A percentile compares a stretch with the other conserved stretches of the same genome.
Conservation (phyloP, 768 basidiomycete species). For the Saitozyma podzolica region DNA sequence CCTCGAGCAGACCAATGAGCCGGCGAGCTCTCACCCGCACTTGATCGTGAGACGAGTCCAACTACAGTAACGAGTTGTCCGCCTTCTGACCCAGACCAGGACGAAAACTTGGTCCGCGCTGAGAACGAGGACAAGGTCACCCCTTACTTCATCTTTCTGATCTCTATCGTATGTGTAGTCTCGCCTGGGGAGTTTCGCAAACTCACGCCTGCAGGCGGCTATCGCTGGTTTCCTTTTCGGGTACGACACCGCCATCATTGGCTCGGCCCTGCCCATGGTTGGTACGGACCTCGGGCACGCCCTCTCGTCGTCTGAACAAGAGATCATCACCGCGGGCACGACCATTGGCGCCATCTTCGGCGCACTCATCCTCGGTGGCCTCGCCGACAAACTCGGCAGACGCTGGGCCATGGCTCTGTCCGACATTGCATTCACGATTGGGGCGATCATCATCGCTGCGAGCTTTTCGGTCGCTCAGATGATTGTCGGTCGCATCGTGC, state of each 20-base stretch:
- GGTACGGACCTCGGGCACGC: conserved; percentile 16
- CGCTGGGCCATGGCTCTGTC: conserved; percentile 18
- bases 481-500: conserved; percentile 25
- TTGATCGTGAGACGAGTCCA: no score
- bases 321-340: conserved; percentile 24
- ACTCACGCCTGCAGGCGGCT: conserved; percentile 14
- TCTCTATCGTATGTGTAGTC: conserved; percentile 6
- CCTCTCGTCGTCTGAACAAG: conserved; percentile 13
- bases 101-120: no score
- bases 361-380: no score
- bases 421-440: conserved; percentile 16
- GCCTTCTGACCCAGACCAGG: no score
- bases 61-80: no score
- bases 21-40: no score
- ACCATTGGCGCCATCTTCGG: conserved; percentile 29
- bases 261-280: conserved; percentile 16
- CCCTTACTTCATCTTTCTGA: conserved; percentile 10
- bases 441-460: conserved; percentile 25
- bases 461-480: conserved; percentile 25
- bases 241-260: conserved; percentile 23
- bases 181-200: neutral
- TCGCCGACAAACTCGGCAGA: conserved; percentile 4
- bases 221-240: conserved; percentile 26
- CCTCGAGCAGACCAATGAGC: no score
- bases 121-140: conserved; percentile 7